phyloP scores from a whole-genome alignment of 805 yeast species.

The Pichia scutulata region DNA sequence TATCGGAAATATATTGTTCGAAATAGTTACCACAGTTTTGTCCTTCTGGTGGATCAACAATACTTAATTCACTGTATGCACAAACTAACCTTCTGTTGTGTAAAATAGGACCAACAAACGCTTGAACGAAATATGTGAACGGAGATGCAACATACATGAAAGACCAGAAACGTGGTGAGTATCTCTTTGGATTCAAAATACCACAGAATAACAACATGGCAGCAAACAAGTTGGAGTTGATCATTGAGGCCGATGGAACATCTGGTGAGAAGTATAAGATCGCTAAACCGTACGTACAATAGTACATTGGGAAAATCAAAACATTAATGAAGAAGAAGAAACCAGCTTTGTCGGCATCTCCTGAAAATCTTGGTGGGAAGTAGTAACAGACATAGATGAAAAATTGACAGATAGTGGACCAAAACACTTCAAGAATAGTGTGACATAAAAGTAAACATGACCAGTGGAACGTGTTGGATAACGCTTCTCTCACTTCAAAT shows the following conservation, averaged over 20 bases:
- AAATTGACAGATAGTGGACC: conserved; percentile 41
- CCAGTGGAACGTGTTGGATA: conserved; percentile 73
- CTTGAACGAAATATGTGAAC: conserved; percentile 60
- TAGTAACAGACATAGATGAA: conserved; percentile 37
- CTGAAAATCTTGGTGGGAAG: conserved; percentile 30
- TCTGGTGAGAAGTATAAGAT: conserved; percentile 53
- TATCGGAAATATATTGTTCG: conserved; percentile 27
- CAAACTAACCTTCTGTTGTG: conserved; percentile 49
- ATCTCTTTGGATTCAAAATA: conserved; percentile 47
- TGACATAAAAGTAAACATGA: conserved; percentile 47
- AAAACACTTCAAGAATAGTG: conserved; percentile 55
- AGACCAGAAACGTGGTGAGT: conserved; percentile 54
- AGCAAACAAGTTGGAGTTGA: conserved; percentile 47
- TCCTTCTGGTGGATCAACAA: conserved; percentile 50
- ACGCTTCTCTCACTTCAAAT: conserved; percentile 63
- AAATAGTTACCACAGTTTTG: conserved; percentile 57
- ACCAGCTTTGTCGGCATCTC: conserved; percentile 37
- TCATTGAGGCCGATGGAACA: conserved; percentile 57
- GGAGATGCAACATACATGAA: conserved; percentile 68
- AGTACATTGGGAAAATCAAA: conserved; percentile 38
- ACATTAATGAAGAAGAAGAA: conserved; percentile 32
- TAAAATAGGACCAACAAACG: conserved; percentile 39
- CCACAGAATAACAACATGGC: conserved; percentile 63
- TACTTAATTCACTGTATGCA: conserved; percentile 38
- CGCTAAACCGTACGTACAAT: conserved; percentile 45